A percentile compares a stretch with the other conserved stretches of the same genome.
These are phyloP conservation scores for Xerocomus potaroensis DNA, from an alignment of 768 basidiomycete genomes.

Conservation along the genomic window DNA sequence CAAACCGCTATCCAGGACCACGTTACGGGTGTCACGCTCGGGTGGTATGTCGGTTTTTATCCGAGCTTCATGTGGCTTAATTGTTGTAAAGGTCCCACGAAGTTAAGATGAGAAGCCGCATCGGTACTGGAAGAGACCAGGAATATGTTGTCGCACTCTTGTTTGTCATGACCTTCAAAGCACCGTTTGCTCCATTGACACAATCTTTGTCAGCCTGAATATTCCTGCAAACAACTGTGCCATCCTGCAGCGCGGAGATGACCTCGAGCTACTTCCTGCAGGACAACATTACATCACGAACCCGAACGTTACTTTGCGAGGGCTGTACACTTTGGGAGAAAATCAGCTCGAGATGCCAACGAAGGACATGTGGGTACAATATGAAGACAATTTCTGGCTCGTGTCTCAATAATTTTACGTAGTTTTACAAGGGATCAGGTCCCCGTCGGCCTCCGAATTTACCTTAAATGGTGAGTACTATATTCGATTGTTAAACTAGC, in stretches of 20 bases:
- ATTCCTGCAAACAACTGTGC: slow-evolving; percentile 87
- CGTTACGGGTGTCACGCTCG: slow-evolving; percentile 59
- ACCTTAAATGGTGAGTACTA: slow-evolving; percentile 64
- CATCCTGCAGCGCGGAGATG: slow-evolving; percentile 77
- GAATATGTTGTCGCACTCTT: slow-evolving; percentile 80
- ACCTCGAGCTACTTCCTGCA: slow-evolving; percentile 71
- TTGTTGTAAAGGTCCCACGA: slow-evolving; percentile 51
- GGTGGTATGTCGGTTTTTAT: slow-evolving; percentile 35
- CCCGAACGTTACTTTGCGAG: slow-evolving; percentile 77
- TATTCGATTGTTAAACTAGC: background rate
- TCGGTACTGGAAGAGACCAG: slow-evolving; percentile 40
- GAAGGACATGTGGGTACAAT: slow-evolving; percentile 66
- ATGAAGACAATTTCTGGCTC: background rate
- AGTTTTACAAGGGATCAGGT: slow-evolving; percentile 87
- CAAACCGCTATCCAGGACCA: slow-evolving; percentile 54
- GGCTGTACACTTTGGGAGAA: slow-evolving; percentile 76
- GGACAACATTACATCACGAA: slow-evolving; percentile 85
- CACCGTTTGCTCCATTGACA: slow-evolving; percentile 1
- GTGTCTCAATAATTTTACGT: background rate
- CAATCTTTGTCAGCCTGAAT: slow-evolving; percentile 50
- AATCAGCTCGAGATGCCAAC: slow-evolving; percentile 86
- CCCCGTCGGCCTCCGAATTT: slow-evolving; percentile 78
- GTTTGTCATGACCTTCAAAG: slow-evolving; percentile 33
- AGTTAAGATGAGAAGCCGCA: slow-evolving; percentile 68
- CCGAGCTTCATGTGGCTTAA: slow-evolving; percentile 1